phyloP scores from a whole-genome alignment of 208 protist species.

The Strigomonas culicis region DNA sequence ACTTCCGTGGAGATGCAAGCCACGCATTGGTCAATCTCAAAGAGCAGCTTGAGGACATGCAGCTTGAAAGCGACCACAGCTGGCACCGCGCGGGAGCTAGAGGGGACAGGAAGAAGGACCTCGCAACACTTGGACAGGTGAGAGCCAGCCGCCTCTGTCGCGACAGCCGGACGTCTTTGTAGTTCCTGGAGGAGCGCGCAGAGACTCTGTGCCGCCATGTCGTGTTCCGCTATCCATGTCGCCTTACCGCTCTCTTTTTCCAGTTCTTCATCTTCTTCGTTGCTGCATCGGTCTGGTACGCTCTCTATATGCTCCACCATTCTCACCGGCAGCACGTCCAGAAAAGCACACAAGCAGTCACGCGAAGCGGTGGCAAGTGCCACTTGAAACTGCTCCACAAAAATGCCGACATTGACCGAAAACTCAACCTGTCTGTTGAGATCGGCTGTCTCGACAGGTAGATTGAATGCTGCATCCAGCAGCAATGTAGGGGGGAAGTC shows the following conservation, averaged over 20 bases:
- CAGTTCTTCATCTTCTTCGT: not conserved
- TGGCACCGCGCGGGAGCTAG: not conserved
- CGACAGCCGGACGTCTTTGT: not conserved
- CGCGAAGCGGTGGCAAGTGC: not conserved
- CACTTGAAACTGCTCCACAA: not conserved
- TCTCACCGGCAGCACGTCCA: not conserved
- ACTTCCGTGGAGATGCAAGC: not conserved
- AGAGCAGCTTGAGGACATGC: not conserved
- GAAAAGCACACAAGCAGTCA: not conserved
- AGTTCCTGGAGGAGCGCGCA: not conserved
- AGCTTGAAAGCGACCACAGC: not conserved
- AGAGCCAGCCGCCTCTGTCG: not conserved
- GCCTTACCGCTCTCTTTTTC: not conserved
- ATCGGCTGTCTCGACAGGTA: not conserved
- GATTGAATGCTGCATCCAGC: not conserved
- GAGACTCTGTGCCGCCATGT: not conserved
- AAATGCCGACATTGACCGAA: not conserved
- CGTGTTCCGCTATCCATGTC: not conserved
- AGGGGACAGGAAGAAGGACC: not conserved
- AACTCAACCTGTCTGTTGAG: not conserved
- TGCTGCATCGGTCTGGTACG: not conserved
- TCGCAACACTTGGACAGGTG: not conserved
- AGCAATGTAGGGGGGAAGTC: not conserved
- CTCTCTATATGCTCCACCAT: conserved; percentile 2
- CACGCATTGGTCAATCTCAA: not conserved